Evolutionary conservation across 108 stramenopile genomes (phyloP).

Genomic region (Nannochloropsis oceanica): DNA sequence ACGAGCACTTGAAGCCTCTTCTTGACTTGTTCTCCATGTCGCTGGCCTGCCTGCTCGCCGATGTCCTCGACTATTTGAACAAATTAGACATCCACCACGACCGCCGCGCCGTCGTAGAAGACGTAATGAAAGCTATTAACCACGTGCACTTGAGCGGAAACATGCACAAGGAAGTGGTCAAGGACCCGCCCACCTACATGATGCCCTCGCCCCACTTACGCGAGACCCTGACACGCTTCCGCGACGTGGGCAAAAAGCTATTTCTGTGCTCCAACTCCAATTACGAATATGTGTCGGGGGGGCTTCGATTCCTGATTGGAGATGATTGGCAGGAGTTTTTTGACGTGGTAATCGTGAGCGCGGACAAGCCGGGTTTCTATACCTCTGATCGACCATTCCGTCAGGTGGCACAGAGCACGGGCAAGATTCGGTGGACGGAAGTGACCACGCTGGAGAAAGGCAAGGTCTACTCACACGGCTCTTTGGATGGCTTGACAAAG

Average conservation of each 20-base stretch:
- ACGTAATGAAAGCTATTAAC: constrained; percentile 64
- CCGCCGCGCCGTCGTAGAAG: constrained; percentile 45
- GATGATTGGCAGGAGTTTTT: constrained; percentile 63
- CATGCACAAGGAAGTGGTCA: constrained; percentile 71
- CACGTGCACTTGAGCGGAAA: constrained; percentile 79
- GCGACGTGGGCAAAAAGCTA: constrained; percentile 9
- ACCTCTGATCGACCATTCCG: constrained; percentile 72
- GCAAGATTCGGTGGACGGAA: constrained; percentile 33
- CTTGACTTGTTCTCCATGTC: constrained; percentile 89
- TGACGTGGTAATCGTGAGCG: constrained; percentile 61
- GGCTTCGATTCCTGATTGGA: constrained; percentile 80
- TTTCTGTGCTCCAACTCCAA: constrained; percentile 25
- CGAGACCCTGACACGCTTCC: not conserved
- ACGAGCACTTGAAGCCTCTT: constrained; percentile 45
- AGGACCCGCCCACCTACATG: constrained; percentile 9
- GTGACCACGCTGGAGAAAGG: constrained; percentile 22
- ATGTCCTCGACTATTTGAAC: constrained; percentile 79
- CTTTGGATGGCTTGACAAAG: constrained; percentile 22
- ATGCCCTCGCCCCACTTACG: constrained; percentile 2
- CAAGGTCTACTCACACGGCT: constrained; percentile 32
- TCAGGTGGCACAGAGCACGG: constrained; percentile 36
- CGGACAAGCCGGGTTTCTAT: constrained; percentile 84
- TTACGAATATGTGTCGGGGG: constrained; percentile 51
- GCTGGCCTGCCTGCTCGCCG: constrained; percentile 87
- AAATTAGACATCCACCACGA: constrained; percentile 45